A percentile compares a stretch with the other conserved stretches of the same genome.
These are phyloP conservation scores for Aspergillus olivimuriae DNA, from an alignment of 495 filamentous ascomycete genomes.

Conservation along the genomic window DNA sequence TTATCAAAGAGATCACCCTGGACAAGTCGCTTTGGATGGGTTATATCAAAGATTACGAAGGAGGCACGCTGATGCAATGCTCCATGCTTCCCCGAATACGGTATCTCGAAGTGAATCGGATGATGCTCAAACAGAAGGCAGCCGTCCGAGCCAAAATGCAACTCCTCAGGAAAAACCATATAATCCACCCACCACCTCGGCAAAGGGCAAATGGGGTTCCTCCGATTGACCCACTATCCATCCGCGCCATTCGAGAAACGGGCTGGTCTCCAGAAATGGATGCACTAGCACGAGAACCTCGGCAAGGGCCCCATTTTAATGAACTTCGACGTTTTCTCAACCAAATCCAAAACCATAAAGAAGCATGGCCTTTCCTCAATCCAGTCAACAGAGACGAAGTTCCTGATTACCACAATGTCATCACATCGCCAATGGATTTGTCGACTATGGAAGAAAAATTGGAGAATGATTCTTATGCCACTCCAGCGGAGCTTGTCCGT, in stretches of 20 bases:
- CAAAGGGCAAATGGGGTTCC: conserved; percentile 69
- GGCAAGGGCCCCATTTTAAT: conserved; percentile 96
- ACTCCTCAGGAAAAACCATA: conserved; percentile 79
- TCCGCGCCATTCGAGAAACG: conserved; percentile 76
- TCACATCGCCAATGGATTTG: conserved; percentile 96
- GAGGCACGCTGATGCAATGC: conserved; percentile 98
- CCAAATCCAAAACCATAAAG: conserved; percentile 86
- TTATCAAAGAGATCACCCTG: conserved; percentile 95
- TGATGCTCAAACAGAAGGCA: conserved; percentile 97
- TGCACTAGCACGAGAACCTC: conserved; percentile 85
- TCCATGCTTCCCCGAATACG: conserved; percentile 92
- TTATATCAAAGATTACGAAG: conserved; percentile 99
- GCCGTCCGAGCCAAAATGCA: conserved; percentile 89
- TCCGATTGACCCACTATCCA: conserved; percentile 67
- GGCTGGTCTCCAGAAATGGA: conserved; percentile 98
- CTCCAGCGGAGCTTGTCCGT: conserved; percentile 84
- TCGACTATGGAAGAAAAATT: conserved; percentile 93
- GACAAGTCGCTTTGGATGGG: conserved; percentile 94
- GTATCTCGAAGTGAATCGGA: conserved; percentile 84
- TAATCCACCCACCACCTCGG: conserved; percentile 76
- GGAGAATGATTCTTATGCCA: conserved; percentile 84
- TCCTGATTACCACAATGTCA: conserved; percentile 94
- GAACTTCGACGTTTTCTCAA: conserved; percentile 90
- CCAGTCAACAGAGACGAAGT: conserved; percentile 95
- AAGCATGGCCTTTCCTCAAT: conserved; percentile 90